Percentiles rank a stretch among this genome's conserved stretches.
Evolutionary conservation across 2,329 filamentous ascomycete genomes (phyloP).

Genomic region (Seiridium unicorne): DNA sequence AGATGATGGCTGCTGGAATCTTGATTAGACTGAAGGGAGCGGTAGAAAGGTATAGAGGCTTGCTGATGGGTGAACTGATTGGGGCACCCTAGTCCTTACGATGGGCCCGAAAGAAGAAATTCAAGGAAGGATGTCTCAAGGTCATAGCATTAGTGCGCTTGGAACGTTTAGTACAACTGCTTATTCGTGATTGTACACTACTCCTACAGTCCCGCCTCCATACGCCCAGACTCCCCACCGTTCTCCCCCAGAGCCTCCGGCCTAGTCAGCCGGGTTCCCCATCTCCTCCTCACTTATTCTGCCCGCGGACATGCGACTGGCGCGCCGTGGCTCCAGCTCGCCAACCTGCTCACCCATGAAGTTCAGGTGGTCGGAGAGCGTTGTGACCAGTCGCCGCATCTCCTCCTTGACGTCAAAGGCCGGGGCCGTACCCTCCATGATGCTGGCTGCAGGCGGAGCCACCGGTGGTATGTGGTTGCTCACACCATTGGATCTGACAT

Average conservation of each 20-base stretch:
- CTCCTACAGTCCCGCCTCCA: neutral
- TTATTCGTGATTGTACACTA: neutral
- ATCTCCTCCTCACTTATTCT: neutral
- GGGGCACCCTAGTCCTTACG: slow-evolving; percentile 15
- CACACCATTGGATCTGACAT: neutral
- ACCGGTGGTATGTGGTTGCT: slow-evolving; percentile 30
- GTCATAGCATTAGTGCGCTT: neutral
- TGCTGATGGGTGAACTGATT: slow-evolving; percentile 71
- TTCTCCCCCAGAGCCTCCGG: neutral
- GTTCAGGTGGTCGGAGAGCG: slow-evolving; percentile 46
- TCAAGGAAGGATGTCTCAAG: neutral
- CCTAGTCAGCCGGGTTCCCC: neutral
- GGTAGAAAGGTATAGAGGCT: slow-evolving; percentile 75
- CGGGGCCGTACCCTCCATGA: slow-evolving; percentile 54
- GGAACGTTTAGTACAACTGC: neutral
- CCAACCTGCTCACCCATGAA: slow-evolving; percentile 44
- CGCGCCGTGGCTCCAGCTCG: slow-evolving; percentile 31
- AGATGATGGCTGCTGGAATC: slow-evolving; percentile 75
- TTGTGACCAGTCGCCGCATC: slow-evolving; percentile 49
- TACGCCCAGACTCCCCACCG: neutral
- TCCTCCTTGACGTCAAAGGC: slow-evolving; percentile 49
- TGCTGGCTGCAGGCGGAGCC: slow-evolving; percentile 45
- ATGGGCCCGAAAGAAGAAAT: neutral
- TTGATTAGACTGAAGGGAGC: slow-evolving; percentile 77
- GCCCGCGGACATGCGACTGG: slow-evolving; percentile 8